A percentile compares a stretch with the other conserved stretches of the same genome.
Evolutionary conservation across 2,329 filamentous ascomycete species (phyloP).

Genomic region (Alternaria postmessia): DNA sequence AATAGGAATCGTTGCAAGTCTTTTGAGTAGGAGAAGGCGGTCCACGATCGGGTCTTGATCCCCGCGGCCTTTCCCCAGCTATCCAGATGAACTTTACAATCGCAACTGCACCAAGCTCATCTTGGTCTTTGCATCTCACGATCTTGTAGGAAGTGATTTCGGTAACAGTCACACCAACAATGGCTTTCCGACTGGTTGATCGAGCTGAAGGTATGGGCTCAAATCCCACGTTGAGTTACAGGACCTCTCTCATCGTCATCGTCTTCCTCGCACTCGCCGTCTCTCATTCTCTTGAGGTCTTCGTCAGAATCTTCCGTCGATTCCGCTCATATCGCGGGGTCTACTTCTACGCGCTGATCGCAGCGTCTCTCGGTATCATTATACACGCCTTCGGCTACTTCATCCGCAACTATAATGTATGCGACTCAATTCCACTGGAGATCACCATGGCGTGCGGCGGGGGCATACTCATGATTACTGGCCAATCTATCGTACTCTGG

Average conservation of each 20-base stretch:
- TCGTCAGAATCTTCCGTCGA: slow-evolving; percentile 20
- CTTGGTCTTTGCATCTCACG: neutral
- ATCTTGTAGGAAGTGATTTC: neutral
- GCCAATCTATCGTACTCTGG: slow-evolving; percentile 67
- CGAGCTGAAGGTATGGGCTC: slow-evolving; percentile 16
- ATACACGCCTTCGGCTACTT: slow-evolving; percentile 23
- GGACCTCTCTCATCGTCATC: slow-evolving; percentile 15
- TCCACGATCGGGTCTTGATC: neutral
- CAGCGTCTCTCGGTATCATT: slow-evolving; percentile 22
- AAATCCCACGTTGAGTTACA: slow-evolving; percentile 11
- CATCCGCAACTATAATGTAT: slow-evolving; percentile 19
- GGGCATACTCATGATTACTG: slow-evolving; percentile 67
- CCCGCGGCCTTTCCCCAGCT: neutral
- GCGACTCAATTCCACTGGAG: slow-evolving; percentile 42
- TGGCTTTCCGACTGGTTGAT: neutral
- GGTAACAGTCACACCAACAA: neutral
- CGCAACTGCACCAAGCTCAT: neutral
- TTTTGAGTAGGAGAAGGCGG: neutral
- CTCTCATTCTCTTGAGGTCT: slow-evolving; percentile 30
- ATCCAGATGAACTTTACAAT: neutral
- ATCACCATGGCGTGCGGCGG: slow-evolving; percentile 57
- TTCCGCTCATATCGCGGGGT: slow-evolving; percentile 23
- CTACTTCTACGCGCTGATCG: slow-evolving; percentile 26
- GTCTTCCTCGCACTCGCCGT: slow-evolving; percentile 26
- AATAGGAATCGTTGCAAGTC: neutral